Percentiles rank a stretch among this genome's conserved stretches.
These are phyloP conservation scores for Anisodus acutangulus DNA, from an alignment of 257 asterid species.

Conservation along the genomic window DNA sequence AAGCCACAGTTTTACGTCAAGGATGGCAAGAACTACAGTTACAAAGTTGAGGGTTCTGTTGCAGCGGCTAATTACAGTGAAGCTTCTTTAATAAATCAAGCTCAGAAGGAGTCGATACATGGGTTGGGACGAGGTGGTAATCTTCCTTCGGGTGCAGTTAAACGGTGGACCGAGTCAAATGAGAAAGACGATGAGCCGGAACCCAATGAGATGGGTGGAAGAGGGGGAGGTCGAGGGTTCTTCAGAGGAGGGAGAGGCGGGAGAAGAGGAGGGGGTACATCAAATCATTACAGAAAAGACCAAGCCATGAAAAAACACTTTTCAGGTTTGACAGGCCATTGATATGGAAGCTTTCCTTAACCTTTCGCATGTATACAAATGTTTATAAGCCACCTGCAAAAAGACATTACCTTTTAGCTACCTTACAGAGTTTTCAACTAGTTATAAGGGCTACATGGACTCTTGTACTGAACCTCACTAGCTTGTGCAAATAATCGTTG, in stretches of 20 bases:
- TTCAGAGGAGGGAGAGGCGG: slow-evolving; percentile 55
- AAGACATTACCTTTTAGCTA: neutral
- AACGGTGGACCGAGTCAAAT: slow-evolving; percentile 36
- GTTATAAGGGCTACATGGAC: neutral
- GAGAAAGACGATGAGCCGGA: slow-evolving; percentile 35
- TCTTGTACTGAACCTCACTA: too few species aligned
- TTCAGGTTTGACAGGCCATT: slow-evolving; percentile 58
- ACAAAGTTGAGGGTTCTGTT: slow-evolving; percentile 86
- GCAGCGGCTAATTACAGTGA: slow-evolving; percentile 72
- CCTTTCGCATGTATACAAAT: slow-evolving; percentile 6
- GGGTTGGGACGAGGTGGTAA: slow-evolving; percentile 97
- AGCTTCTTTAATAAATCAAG: slow-evolving; percentile 65
- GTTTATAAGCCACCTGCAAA: slow-evolving; percentile 10
- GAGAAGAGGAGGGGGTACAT: slow-evolving; percentile 42
- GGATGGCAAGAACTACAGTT: slow-evolving; percentile 95
- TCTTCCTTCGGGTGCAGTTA: slow-evolving; percentile 69
- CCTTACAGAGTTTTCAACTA: neutral
- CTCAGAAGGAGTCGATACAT: slow-evolving; percentile 67
- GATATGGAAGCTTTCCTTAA: neutral
- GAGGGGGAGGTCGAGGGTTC: slow-evolving; percentile 44
- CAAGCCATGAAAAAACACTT: slow-evolving; percentile 79
- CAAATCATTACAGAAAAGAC: slow-evolving; percentile 60
- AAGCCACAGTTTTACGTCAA: slow-evolving; percentile 85
- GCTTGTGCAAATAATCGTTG: too few species aligned
- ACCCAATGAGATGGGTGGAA: slow-evolving; percentile 37